Conservation (phyloP, 2,329 filamentous ascomycete genomes). For the Sporothrix brasiliensis region DNA sequence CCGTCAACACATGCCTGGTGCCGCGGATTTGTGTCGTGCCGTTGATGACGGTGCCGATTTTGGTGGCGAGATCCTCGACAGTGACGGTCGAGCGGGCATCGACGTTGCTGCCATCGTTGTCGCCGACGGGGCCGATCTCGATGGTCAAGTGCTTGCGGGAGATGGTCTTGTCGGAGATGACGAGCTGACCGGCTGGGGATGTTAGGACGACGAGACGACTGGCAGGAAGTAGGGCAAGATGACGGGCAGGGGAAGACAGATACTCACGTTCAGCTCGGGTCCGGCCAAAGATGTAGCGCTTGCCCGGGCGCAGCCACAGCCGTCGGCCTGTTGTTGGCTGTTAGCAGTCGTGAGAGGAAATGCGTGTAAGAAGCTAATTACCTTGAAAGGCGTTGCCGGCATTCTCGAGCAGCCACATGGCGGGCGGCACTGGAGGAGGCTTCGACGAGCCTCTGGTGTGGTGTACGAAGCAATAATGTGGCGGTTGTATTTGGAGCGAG, state of each 20-base stretch:
- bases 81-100: slow-evolving; percentile 67
- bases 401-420: slow-evolving; percentile 32
- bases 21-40: slow-evolving; percentile 68
- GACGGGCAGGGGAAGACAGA: too few species aligned
- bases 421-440: not conserved
- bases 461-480: not conserved
- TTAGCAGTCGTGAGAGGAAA: not conserved
- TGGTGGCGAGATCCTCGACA: slow-evolving; percentile 79
- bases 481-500: not conserved
- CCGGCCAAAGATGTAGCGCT: slow-evolving; percentile 82
- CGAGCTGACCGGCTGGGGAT: slow-evolving; percentile 62
- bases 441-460: not conserved
- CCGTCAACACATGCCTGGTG: slow-evolving; percentile 58
- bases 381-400: slow-evolving; percentile 55
- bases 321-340: slow-evolving; percentile 58
- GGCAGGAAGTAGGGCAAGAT: too few species aligned
- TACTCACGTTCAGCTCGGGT: slow-evolving; percentile 66
- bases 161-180: slow-evolving; percentile 77
- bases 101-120: slow-evolving; percentile 67
- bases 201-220: not conserved
- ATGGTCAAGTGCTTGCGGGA: slow-evolving; percentile 88
- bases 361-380: slow-evolving; percentile 34
- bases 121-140: slow-evolving; percentile 64
- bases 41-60: slow-evolving; percentile 79
- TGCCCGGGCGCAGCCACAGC: slow-evolving; percentile 84